Conservation (phyloP, 2,329 filamentous ascomycete genomes). For the Penicillium sp. region DNA sequence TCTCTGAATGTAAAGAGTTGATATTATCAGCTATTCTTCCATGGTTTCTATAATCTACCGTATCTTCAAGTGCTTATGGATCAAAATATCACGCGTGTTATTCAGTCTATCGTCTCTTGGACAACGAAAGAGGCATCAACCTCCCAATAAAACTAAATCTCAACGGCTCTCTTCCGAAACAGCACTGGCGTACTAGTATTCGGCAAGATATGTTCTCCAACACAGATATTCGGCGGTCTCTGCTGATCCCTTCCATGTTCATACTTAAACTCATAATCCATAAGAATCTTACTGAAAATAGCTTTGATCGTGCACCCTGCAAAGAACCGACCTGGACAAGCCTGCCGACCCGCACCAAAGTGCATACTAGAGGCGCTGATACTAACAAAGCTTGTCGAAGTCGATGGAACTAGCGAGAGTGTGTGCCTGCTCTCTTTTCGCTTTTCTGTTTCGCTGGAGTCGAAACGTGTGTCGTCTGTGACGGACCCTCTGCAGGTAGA, state of each 20-base stretch:
- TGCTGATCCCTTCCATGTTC: conserved; percentile 11
- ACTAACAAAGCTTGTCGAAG: conserved; percentile 18
- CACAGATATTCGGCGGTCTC: conserved; percentile 24
- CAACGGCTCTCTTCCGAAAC: conserved; percentile 21
- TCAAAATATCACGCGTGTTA: neutral
- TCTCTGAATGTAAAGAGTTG: neutral
- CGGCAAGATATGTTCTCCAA: conserved; percentile 33
- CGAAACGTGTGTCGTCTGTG: neutral
- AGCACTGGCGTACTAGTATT: conserved; percentile 21
- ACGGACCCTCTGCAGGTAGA: too few species aligned
- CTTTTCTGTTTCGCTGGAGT: neutral
- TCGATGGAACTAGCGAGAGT: neutral
- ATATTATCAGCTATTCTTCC: neutral
- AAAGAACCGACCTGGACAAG: conserved; percentile 30
- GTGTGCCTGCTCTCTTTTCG: neutral
- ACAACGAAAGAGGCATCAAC: neutral
- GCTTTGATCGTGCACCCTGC: conserved; percentile 25
- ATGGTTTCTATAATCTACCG: neutral
- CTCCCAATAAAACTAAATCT: neutral
- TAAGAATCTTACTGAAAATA: conserved; percentile 28
- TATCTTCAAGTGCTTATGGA: neutral
- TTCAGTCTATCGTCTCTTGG: neutral
- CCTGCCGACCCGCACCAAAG: conserved; percentile 28
- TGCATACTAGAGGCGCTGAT: conserved; percentile 24
- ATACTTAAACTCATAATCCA: conserved; percentile 34